phyloP scores from a whole-genome alignment of 768 basidiomycete genomes.

The Auriscalpium orientale region DNA sequence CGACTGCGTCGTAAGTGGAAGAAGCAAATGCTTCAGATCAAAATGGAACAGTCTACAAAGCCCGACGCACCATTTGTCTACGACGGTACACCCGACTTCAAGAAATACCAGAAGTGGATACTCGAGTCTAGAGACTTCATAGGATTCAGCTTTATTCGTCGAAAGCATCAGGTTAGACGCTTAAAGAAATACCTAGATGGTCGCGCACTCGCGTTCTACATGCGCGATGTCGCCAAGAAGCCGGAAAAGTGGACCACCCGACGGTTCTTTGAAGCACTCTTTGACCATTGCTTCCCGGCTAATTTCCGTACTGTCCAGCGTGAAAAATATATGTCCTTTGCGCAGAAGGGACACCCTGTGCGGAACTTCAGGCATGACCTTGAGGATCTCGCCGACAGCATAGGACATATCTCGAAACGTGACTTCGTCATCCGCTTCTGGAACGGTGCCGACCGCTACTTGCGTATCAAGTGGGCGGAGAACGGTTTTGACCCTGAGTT shows the following conservation, averaged over 20 bases:
- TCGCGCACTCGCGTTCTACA: too few species aligned
- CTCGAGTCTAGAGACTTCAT: too few species aligned
- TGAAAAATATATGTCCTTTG: too few species aligned
- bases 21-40: background rate
- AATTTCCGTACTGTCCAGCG: too few species aligned
- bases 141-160: too few species aligned
- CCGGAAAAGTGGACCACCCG: too few species aligned
- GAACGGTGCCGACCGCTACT: background rate
- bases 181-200: too few species aligned
- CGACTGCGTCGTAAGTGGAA: background rate
- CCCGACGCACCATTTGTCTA: background rate
- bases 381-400: background rate
- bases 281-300: too few species aligned
- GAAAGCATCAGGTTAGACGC: too few species aligned
- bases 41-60: background rate
- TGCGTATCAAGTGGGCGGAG: background rate
- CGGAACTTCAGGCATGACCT: background rate
- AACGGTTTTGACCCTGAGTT: background rate
- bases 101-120: background rate
- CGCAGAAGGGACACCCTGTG: background rate
- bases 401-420: background rate
- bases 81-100: background rate
- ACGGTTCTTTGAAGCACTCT: too few species aligned
- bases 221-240: too few species aligned
- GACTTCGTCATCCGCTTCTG: background rate